Base-by-base conservation (phyloP, 371 early-diverging fungal genomes). In the Cokeromyces recurvatus region DNA sequence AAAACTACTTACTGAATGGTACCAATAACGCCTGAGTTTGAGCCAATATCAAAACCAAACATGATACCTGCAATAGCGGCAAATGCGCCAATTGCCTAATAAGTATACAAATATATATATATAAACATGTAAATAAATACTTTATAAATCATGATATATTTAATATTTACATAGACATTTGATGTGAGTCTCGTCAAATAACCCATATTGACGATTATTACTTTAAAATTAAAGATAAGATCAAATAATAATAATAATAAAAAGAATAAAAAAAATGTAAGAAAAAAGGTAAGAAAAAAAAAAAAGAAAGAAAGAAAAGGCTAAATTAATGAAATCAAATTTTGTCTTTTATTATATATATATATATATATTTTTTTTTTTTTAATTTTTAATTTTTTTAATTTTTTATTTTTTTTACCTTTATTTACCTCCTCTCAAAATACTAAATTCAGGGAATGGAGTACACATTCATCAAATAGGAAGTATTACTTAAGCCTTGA, bases 1-100 rank as follows among this genome's bases (percentile, higher is more conserved):
- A 27, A 27, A 27, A 7, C 7, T 11, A 54, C 64, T 54, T 65
- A 69, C 69, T 70, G 70, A 0, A n/a, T 11, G 3, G 74, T 75
- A 44, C 80, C 77, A 37, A 79, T 75, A 32, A 75, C 68, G 52
- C 80, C 79, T 37, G 77, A 75, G 59, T 71, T 77, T 40, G 71
- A 71, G 39, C 77, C 76, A 52, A 80, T 80, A 57, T 80, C 81
- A 46, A 77, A 80, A 46, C 81, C 81, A 55, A 80, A 80, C 67
- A 78, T 70, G 55, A 80, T 76, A 48, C 80, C 80, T 21, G 72
- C 79, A 53, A 77, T 73, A 49, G 77, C 71, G 29, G 77, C 74
- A 62, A 79, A 79, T 1, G 55, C 65, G 46, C 77, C 75, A 52
- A 77, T 60, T 36, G 63, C 49, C 74, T 78, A 73, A 57, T 54